Conservation (phyloP, 768 basidiomycete genomes). For the Trametes cubensis region DNA sequence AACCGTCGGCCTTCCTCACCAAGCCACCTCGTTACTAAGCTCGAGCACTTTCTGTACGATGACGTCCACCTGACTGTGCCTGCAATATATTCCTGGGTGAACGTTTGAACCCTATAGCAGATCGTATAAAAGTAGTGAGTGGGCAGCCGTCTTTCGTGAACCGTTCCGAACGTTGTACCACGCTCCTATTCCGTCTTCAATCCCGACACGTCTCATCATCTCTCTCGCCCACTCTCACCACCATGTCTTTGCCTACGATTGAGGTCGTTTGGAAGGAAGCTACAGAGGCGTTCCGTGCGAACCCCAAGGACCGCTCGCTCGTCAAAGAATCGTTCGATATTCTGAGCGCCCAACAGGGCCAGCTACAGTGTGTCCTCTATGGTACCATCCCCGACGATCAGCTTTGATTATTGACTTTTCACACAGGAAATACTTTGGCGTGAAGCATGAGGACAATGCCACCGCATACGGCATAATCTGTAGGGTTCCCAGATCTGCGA, state of each 20-base stretch:
- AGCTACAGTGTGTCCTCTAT: constrained; percentile 2
- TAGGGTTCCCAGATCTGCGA: not conserved
- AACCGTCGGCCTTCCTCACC: too few species aligned
- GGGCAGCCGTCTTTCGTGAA: too few species aligned
- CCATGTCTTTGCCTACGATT: constrained; percentile 21
- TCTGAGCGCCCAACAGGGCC: constrained; percentile 20
- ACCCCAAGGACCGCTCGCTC: constrained; percentile 18
- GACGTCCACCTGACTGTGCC: constrained; percentile 1
- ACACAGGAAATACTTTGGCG: constrained; percentile 23
- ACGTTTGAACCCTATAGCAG: too few species aligned
- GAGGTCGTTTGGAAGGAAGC: constrained; percentile 22
- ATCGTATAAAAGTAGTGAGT: too few species aligned
- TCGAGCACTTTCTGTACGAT: too few species aligned
- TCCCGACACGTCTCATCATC: too few species aligned
- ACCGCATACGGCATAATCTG: constrained; percentile 22
- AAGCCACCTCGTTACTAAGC: too few species aligned
- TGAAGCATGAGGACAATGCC: constrained; percentile 23
- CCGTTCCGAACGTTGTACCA: too few species aligned
- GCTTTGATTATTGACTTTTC: not conserved
- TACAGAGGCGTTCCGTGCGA: constrained; percentile 21
- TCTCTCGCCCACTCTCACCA: not conserved
- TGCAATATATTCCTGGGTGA: too few species aligned
- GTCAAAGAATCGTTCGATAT: constrained; percentile 21
- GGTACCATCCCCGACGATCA: not conserved
- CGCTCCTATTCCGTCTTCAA: too few species aligned